These are phyloP conservation scores for Tylopilus plumbeoviolaceoides DNA, from an alignment of 768 basidiomycete genomes.

Conservation along the genomic window DNA sequence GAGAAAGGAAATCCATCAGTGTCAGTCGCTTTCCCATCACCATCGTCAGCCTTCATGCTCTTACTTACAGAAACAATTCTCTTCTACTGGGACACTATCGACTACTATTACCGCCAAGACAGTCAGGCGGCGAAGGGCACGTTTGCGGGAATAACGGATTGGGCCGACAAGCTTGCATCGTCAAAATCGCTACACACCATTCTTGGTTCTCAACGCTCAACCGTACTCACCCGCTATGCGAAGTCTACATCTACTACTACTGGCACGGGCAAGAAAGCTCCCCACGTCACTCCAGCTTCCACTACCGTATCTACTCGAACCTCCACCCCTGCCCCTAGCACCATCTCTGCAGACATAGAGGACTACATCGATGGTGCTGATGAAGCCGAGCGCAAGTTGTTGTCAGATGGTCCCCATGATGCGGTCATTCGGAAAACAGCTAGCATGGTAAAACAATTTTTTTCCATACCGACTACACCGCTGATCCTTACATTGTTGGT, in stretches of 20 bases:
- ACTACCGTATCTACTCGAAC: too few relatives aligned
- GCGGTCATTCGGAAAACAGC: not conserved
- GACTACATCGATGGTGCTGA: too few relatives aligned
- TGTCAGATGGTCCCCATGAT: not conserved
- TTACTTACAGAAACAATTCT: slow-evolving; percentile 1
- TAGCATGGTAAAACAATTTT: too few relatives aligned
- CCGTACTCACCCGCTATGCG: not conserved
- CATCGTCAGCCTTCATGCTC: not conserved
- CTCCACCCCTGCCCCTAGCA: too few relatives aligned
- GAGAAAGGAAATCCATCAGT: not conserved
- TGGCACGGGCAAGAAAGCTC: too few relatives aligned
- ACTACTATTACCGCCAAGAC: not conserved
- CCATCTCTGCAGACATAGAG: too few relatives aligned
- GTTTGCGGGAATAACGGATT: not conserved
- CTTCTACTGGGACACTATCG: not conserved
- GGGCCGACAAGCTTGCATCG: not conserved
- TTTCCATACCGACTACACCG: too few relatives aligned
- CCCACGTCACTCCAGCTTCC: too few relatives aligned
- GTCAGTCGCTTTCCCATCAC: not conserved
- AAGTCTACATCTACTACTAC: not conserved
- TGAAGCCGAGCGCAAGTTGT: too few relatives aligned
- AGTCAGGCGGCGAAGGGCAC: not conserved
- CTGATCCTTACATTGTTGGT: too few relatives aligned
- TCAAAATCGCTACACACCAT: not conserved
- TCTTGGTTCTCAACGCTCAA: not conserved